Conservation (phyloP, 805 yeast species). For the Saccharomycopsis fermentans region DNA sequence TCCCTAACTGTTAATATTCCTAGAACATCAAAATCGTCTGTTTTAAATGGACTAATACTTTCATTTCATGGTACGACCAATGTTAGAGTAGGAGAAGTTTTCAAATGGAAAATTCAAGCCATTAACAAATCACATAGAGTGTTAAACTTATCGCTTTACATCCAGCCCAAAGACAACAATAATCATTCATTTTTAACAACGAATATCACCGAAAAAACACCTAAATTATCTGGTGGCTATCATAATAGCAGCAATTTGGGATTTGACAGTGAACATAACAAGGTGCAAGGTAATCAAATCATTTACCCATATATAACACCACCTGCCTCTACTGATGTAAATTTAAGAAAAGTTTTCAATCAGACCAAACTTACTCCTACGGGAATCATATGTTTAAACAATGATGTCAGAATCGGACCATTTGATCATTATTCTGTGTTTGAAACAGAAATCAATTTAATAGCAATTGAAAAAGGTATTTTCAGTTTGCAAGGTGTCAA, state of each 20-base stretch:
- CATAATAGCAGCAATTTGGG: constrained; percentile 12
- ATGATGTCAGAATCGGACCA: constrained; percentile 55
- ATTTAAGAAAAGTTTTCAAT: constrained; percentile 28
- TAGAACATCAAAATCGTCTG: constrained; percentile 18
- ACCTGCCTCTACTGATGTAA: constrained; percentile 18
- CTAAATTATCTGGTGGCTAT: constrained; percentile 19
- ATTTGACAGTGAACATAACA: constrained; percentile 8
- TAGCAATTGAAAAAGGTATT: constrained; percentile 58
- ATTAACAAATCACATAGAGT: constrained; percentile 46
- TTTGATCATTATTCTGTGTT: constrained; percentile 51
- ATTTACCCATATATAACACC: constrained; percentile 13
- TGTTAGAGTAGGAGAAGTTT: constrained; percentile 48
- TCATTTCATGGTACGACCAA: constrained; percentile 55
- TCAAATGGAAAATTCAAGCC: constrained; percentile 56
- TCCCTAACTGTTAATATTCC: constrained; percentile 19
- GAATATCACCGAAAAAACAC: constrained; percentile 17
- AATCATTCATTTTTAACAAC: constrained; percentile 18
- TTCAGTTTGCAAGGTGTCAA: constrained; percentile 56
- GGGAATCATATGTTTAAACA: constrained; percentile 55
- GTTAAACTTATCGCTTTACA: constrained; percentile 42
- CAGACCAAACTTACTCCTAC: constrained; percentile 31
- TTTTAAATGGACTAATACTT: constrained; percentile 31
- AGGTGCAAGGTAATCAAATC: constrained; percentile 11
- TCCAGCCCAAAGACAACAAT: constrained; percentile 26
- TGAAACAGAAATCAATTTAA: constrained; percentile 50